phyloP scores from a whole-genome alignment of 345 rosid genomes.

The Salix purpurea region DNA sequence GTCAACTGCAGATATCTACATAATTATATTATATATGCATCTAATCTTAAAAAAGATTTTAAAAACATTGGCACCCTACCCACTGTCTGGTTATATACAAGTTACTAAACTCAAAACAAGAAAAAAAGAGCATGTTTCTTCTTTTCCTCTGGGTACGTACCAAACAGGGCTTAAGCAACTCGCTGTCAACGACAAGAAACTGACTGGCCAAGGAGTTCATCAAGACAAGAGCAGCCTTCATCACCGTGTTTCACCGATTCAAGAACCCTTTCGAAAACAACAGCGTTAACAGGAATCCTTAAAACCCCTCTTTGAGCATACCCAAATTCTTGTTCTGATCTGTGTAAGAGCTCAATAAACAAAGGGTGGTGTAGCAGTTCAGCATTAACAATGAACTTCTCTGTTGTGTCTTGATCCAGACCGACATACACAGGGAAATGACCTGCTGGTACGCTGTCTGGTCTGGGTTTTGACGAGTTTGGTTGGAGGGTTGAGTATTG shows the following conservation, averaged over 20 bases:
- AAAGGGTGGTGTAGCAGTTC: slow-evolving; percentile 69
- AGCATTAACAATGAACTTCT: not conserved
- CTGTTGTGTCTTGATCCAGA: not conserved
- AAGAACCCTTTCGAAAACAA: slow-evolving; percentile 53
- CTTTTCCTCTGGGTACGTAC: not conserved
- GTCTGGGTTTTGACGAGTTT: not conserved
- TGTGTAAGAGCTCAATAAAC: slow-evolving; percentile 57
- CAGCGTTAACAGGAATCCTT: slow-evolving; percentile 71
- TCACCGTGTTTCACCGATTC: not conserved
- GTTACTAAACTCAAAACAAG: not conserved
- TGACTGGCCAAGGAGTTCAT: not conserved
- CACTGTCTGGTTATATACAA: not conserved
- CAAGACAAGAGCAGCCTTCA: not conserved
- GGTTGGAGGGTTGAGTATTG: not conserved
- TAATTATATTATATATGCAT: not conserved
- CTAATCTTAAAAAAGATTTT: no score
- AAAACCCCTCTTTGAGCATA: slow-evolving; percentile 81
- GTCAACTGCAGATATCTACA: no score
- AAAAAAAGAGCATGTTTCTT: not conserved
- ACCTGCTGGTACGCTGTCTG: not conserved
- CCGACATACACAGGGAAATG: slow-evolving; percentile 1
- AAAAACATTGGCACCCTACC: not conserved
- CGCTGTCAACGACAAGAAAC: not conserved
- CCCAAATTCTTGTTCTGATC: slow-evolving; percentile 84
- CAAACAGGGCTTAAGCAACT: not conserved